These are phyloP conservation scores for Anastatica hierochuntica DNA, from an alignment of 345 rosid species.

Conservation along the genomic window DNA sequence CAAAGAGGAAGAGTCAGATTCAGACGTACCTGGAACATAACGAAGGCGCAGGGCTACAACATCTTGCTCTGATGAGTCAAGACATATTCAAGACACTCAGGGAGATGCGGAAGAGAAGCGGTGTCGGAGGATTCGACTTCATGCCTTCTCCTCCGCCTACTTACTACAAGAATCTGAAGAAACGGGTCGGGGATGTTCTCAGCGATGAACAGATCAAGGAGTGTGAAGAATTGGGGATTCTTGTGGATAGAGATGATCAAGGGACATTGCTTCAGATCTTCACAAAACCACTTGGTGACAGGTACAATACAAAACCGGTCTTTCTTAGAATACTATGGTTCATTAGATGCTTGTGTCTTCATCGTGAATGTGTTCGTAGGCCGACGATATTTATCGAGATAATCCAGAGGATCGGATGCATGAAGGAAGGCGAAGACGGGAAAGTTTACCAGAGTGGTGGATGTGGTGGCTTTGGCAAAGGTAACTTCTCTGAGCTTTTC, in stretches of 20 bases:
- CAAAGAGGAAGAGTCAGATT: conserved; percentile 89
- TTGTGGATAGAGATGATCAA: conserved; percentile 93
- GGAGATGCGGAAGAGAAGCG: conserved; percentile 76
- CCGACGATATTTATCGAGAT: conserved; percentile 95
- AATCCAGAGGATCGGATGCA: conserved; percentile 84
- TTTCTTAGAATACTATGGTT: too few species aligned
- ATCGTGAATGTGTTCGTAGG: conserved; percentile 36
- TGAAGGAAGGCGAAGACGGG: conserved; percentile 58
- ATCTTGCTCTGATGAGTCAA: conserved; percentile 61
- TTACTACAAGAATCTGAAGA: conserved; percentile 65
- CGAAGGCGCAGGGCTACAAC: conserved; percentile 87
- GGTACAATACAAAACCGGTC: conserved; percentile 26
- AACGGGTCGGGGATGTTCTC: conserved; percentile 62
- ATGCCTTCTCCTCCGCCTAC: conserved; percentile 95
- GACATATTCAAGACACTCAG: conserved; percentile 70
- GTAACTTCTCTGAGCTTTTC: conserved; percentile 88
- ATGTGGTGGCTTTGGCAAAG: conserved; percentile 94
- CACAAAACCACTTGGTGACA: conserved; percentile 89
- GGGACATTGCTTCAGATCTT: conserved; percentile 93
- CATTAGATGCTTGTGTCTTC: neutral
- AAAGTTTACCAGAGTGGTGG: conserved; percentile 78
- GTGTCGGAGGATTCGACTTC: conserved; percentile 81
- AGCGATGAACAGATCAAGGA: conserved; percentile 72
- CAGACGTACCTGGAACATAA: conserved; percentile 89
- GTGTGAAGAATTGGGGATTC: conserved; percentile 81